Conservation (phyloP, 164 flowering plant species). For the Cinnamomum chago region DNA sequence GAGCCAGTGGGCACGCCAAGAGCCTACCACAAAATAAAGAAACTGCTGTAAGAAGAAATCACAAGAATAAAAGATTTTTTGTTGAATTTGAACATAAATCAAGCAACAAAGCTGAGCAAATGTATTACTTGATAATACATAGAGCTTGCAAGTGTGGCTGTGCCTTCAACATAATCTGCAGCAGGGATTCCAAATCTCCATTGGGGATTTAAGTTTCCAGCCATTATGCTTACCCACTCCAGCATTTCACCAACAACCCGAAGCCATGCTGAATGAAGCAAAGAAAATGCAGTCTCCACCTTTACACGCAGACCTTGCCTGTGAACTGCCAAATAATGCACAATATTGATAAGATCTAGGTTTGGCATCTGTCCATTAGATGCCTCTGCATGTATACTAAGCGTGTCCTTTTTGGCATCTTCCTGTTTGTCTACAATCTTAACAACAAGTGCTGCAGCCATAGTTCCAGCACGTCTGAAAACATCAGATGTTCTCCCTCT, state of each 20-base stretch:
- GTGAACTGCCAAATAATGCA: slow-evolving; percentile 83
- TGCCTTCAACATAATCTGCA: slow-evolving; percentile 68
- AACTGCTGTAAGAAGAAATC: neutral
- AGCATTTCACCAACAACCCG: slow-evolving; percentile 47
- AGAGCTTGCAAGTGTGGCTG: slow-evolving; percentile 81
- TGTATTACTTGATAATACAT: slow-evolving; percentile 67
- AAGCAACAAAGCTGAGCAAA: neutral
- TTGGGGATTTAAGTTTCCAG: slow-evolving; percentile 57
- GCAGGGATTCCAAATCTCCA: slow-evolving; percentile 78
- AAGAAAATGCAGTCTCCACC: slow-evolving; percentile 52
- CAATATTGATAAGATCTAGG: slow-evolving; percentile 85
- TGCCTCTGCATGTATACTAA: slow-evolving; percentile 86
- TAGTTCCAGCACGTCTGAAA: slow-evolving; percentile 88
- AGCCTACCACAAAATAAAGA: slow-evolving; percentile 42
- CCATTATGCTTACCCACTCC: slow-evolving; percentile 56
- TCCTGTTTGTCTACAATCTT: slow-evolving; percentile 54
- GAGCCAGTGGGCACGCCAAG: slow-evolving; percentile 85
- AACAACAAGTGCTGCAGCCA: slow-evolving; percentile 93
- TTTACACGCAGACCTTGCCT: slow-evolving; percentile 74
- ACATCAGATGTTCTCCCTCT: slow-evolving; percentile 24
- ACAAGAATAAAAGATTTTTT: neutral
- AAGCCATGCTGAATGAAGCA: slow-evolving; percentile 55
- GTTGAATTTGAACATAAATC: neutral
- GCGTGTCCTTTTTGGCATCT: slow-evolving; percentile 43
- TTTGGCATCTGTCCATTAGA: slow-evolving; percentile 99